Evolutionary conservation across 116 monocot genomes (phyloP).

Genomic region (Thalassia testudinum): DNA sequence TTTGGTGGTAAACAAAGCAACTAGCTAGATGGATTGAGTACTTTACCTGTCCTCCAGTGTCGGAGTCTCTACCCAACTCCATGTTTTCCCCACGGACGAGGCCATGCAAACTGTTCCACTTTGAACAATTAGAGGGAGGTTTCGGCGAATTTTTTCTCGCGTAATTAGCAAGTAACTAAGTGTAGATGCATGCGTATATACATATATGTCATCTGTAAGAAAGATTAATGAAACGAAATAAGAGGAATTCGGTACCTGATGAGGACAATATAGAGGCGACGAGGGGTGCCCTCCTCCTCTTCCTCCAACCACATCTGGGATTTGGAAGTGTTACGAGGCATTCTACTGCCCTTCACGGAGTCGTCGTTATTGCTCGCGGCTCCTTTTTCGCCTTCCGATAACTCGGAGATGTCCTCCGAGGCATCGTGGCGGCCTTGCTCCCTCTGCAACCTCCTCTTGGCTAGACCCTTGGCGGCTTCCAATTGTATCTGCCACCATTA

Average conservation of each 20-base stretch:
- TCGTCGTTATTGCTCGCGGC: not conserved
- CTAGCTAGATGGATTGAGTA: no score
- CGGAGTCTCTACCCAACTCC: slow-evolving; percentile 73
- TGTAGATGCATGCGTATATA: no score
- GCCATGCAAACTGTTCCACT: slow-evolving; percentile 46
- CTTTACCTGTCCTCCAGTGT: slow-evolving; percentile 71
- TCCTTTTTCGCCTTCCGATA: slow-evolving; percentile 35
- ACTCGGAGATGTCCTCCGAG: slow-evolving; percentile 51
- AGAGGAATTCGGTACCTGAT: slow-evolving; percentile 39
- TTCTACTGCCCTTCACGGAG: not conserved
- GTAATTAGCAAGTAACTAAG: no score
- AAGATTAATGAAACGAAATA: no score
- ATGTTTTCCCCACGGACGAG: slow-evolving; percentile 78
- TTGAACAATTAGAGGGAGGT: no score
- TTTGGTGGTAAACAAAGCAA: no score
- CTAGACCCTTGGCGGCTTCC: slow-evolving; percentile 19
- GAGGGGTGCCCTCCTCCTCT: slow-evolving; percentile 24
- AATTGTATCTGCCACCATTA: slow-evolving; percentile 29
- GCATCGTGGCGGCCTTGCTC: slow-evolving; percentile 46
- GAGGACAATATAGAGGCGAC: slow-evolving; percentile 49
- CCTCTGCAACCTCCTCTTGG: slow-evolving; percentile 18
- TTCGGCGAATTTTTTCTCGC: no score
- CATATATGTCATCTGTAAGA: no score
- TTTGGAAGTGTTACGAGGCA: slow-evolving; percentile 24
- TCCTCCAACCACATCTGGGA: slow-evolving; percentile 32